These are phyloP conservation scores for Termitomyces bulborhizus DNA, from an alignment of 768 basidiomycete genomes.

Conservation along the genomic window DNA sequence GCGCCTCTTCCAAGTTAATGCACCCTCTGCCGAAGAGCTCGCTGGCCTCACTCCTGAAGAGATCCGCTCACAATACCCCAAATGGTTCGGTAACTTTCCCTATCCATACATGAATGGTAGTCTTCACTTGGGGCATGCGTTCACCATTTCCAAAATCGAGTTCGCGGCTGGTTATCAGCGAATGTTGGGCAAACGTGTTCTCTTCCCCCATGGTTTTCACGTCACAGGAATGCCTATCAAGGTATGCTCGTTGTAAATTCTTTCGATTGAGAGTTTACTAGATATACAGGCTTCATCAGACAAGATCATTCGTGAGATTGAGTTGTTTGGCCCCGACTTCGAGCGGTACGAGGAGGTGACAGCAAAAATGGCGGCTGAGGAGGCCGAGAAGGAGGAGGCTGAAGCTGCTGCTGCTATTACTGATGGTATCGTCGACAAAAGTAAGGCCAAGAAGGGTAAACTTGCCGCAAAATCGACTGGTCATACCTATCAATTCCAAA, in stretches of 20 bases:
- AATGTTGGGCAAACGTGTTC: slow-evolving; percentile 87
- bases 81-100: slow-evolving; percentile 97
- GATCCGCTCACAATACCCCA: slow-evolving; percentile 74
- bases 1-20: slow-evolving; percentile 77
- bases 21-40: slow-evolving; percentile 66
- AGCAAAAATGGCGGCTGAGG: slow-evolving; percentile 36
- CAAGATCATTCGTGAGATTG: slow-evolving; percentile 96
- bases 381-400: slow-evolving; percentile 38
- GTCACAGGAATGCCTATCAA: slow-evolving; percentile 99
- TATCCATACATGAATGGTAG: slow-evolving; percentile 99
- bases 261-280: background rate
- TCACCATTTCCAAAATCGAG: slow-evolving; percentile 97
- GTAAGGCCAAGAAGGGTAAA: slow-evolving; percentile 95
- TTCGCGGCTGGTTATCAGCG: slow-evolving; percentile 94
- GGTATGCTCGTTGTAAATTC: slow-evolving; percentile 40
- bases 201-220: slow-evolving; percentile 98
- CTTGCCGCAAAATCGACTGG: slow-evolving; percentile 90
- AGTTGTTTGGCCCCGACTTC: slow-evolving; percentile 90
- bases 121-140: slow-evolving; percentile 94
- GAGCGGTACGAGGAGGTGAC: slow-evolving; percentile 53
- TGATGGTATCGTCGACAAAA: slow-evolving; percentile 42
- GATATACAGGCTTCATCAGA: slow-evolving; percentile 79
- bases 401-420: slow-evolving; percentile 29
- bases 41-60: slow-evolving; percentile 57
- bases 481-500: slow-evolving; percentile 96